These are phyloP conservation scores for Colletotrichum zoysiae DNA, from an alignment of 2,329 filamentous ascomycete species.

Conservation along the genomic window DNA sequence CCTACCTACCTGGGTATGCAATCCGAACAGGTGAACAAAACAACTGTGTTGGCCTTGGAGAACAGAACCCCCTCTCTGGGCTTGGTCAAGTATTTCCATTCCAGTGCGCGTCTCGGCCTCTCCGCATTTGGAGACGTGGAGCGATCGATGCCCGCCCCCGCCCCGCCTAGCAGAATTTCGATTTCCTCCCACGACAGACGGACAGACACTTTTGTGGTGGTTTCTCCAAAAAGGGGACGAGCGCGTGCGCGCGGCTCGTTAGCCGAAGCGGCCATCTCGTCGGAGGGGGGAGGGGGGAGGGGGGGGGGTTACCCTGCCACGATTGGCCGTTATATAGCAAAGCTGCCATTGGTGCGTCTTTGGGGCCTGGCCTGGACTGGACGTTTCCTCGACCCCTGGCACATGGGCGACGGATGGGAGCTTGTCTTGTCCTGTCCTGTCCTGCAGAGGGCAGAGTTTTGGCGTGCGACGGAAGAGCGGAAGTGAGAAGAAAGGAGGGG, in stretches of 20 bases:
- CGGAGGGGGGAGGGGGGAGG: too few relatives aligned
- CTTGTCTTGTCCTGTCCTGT: not conserved
- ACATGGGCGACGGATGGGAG: conserved; percentile 7
- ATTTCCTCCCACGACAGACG: too few relatives aligned
- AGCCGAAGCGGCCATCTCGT: conserved; percentile 18
- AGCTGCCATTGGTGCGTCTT: conserved; percentile 37
- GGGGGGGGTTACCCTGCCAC: conserved; percentile 29
- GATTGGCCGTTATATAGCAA: conserved; percentile 22
- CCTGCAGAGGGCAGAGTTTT: not conserved
- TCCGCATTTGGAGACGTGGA: conserved; percentile 38
- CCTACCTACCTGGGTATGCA: conserved; percentile 6
- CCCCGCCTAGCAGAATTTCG: too few relatives aligned
- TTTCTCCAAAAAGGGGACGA: conserved; percentile 37
- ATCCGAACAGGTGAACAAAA: too few relatives aligned
- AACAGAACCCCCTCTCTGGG: conserved; percentile 27
- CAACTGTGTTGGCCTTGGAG: not conserved
- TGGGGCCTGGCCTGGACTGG: not conserved
- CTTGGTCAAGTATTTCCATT: conserved; percentile 17
- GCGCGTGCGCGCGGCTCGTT: conserved; percentile 20
- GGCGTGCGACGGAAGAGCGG: not conserved
- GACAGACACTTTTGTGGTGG: conserved; percentile 10
- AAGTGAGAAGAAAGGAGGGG: not conserved
- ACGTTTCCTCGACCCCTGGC: conserved; percentile 18
- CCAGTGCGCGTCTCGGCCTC: conserved; percentile 31
- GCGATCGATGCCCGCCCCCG: not conserved